phyloP scores from a whole-genome alignment of 805 yeast genomes.

The Starmerella geochares region DNA sequence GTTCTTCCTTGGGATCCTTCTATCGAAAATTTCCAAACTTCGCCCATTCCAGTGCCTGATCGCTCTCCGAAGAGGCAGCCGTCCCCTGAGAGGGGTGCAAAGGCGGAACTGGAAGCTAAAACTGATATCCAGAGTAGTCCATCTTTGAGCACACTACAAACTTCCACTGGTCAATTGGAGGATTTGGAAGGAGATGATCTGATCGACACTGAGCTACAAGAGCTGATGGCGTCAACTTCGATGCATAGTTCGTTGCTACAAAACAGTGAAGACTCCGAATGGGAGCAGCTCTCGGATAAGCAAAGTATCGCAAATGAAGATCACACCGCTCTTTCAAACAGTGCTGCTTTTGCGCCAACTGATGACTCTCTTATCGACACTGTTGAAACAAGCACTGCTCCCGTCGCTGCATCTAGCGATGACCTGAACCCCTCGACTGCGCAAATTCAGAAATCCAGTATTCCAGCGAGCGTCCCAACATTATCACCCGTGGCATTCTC shows the following conservation, averaged over 20 bases:
- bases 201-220: background rate
- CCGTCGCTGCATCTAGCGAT: background rate
- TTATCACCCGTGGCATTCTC: background rate
- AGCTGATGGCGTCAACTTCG: background rate
- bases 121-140: background rate
- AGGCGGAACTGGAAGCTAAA: background rate
- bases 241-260: background rate
- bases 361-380: background rate
- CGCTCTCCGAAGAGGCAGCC: background rate
- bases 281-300: too few relatives aligned
- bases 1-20: slow-evolving; percentile 4
- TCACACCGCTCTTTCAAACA: too few relatives aligned
- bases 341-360: too few relatives aligned
- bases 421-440: background rate
- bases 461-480: background rate
- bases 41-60: slow-evolving; percentile 1
- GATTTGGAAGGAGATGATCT: background rate
- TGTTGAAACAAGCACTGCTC: background rate
- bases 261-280: background rate
- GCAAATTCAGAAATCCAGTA: background rate
- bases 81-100: background rate
- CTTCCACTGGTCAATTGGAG: background rate
- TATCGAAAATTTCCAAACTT: background rate
- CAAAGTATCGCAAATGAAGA: too few relatives aligned
- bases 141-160: too few relatives aligned